phyloP scores from a whole-genome alignment of 208 protist species.

The Crithidia brevicula region DNA sequence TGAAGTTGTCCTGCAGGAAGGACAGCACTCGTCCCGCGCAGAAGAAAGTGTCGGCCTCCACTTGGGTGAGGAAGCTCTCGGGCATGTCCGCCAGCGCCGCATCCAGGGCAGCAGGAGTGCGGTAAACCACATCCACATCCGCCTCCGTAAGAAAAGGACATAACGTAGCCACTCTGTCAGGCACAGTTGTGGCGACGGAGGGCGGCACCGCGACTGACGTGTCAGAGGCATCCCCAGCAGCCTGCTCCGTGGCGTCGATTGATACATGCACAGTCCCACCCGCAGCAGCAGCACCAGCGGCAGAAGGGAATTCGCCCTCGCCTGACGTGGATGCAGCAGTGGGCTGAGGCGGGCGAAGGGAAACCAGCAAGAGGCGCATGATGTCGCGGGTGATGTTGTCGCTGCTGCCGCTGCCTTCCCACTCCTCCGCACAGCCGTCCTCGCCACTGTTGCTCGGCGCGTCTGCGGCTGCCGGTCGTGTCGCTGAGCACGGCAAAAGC shows the following conservation, averaged over 20 bases:
- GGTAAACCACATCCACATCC: constrained; percentile 22
- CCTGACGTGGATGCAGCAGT: not conserved
- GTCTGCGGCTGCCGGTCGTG: not conserved
- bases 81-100: constrained; percentile 29
- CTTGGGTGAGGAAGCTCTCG: constrained; percentile 36
- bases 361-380: constrained; percentile 21
- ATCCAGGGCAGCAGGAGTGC: constrained; percentile 32
- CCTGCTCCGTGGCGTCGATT: too few species aligned
- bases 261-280: not conserved
- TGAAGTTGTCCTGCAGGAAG: constrained; percentile 92
- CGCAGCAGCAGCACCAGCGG: not conserved
- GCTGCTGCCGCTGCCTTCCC: not conserved
- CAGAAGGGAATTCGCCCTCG: too few species aligned
- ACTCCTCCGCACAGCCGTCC: not conserved
- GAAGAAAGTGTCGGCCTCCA: constrained; percentile 95
- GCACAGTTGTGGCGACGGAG: too few species aligned
- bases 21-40: constrained; percentile 88
- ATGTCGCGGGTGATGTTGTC: constrained; percentile 21
- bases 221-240: too few species aligned
- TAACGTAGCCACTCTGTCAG: not conserved
- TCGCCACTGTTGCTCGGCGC: not conserved
- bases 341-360: not conserved
- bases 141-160: constrained; percentile 14
- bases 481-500: too few species aligned
- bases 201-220: too few species aligned